phyloP scores from a whole-genome alignment of 2,329 filamentous ascomycete species.

The Trichoderma afroharzianum region DNA sequence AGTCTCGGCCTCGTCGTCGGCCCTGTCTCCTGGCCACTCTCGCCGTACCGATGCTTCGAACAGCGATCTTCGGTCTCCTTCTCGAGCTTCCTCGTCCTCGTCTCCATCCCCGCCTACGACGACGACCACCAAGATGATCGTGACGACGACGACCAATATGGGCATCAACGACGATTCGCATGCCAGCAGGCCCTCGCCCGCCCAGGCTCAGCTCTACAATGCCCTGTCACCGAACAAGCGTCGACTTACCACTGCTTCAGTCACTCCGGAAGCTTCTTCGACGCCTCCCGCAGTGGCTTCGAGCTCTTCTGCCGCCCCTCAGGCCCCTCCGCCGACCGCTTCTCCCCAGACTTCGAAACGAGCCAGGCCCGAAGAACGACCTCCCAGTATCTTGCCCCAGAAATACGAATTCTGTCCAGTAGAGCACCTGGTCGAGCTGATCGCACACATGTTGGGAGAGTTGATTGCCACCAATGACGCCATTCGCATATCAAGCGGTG shows the following conservation, averaged over 20 bases:
- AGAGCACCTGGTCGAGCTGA: conserved; percentile 84
- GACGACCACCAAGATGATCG: background rate
- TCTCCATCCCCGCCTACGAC: background rate
- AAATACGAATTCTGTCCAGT: conserved; percentile 78
- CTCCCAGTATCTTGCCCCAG: conserved; percentile 60
- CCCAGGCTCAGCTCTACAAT: conserved; percentile 3
- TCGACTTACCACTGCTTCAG: conserved; percentile 25
- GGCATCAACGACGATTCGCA: background rate
- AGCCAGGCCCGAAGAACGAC: conserved; percentile 45
- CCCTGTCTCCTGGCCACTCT: conserved; percentile 4
- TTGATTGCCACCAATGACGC: conserved; percentile 93
- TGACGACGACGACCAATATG: conserved; percentile 1
- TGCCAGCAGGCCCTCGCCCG: background rate
- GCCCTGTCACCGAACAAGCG: conserved; percentile 34
- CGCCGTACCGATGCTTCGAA: background rate
- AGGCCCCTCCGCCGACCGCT: conserved; percentile 16
- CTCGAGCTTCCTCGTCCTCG: background rate
- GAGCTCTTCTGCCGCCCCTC: background rate
- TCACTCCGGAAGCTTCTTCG: background rate
- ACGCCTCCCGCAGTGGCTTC: background rate
- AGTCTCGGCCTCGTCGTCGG: conserved; percentile 6
- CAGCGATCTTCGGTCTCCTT: conserved; percentile 6
- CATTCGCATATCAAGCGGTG: conserved; percentile 66
- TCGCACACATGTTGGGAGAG: conserved; percentile 93
- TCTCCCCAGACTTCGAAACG: conserved; percentile 47